Evolutionary conservation across 148 eudicot species (phyloP).

Genomic region (Oxyria digyna): DNA sequence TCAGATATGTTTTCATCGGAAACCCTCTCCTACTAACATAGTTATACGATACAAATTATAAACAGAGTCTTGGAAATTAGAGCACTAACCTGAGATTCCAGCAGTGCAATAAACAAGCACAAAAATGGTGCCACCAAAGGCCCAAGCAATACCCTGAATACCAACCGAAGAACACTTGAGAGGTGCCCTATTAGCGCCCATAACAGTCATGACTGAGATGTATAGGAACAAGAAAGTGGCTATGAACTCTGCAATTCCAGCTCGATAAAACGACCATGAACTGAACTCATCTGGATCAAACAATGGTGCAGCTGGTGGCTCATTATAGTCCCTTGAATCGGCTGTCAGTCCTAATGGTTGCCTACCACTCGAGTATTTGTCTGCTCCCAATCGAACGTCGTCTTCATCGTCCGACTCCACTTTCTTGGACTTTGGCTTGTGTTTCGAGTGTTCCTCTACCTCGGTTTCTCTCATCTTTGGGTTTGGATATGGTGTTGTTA

Average conservation of each 20-base stretch:
- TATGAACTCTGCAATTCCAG: neutral
- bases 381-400: neutral
- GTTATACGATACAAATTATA: too few species aligned
- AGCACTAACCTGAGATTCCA: conserved; percentile 21
- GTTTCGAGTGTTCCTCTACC: too few species aligned
- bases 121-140: conserved; percentile 45
- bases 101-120: conserved; percentile 40
- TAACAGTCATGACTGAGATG: neutral
- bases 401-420: neutral
- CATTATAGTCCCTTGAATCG: neutral
- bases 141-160: conserved; percentile 42
- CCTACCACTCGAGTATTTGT: neutral
- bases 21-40: too few species aligned
- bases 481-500: too few species aligned
- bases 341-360: neutral
- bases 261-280: neutral
- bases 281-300: neutral
- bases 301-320: neutral
- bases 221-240: neutral
- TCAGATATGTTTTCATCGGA: too few species aligned
- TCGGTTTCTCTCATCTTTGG: too few species aligned
- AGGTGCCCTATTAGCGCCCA: neutral
- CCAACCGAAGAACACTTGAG: conserved; percentile 23
- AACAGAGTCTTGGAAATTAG: too few species aligned
- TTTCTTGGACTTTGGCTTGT: neutral